Conservation (phyloP, 2,329 filamentous ascomycete genomes). For the Pleoardoris graminearum region DNA sequence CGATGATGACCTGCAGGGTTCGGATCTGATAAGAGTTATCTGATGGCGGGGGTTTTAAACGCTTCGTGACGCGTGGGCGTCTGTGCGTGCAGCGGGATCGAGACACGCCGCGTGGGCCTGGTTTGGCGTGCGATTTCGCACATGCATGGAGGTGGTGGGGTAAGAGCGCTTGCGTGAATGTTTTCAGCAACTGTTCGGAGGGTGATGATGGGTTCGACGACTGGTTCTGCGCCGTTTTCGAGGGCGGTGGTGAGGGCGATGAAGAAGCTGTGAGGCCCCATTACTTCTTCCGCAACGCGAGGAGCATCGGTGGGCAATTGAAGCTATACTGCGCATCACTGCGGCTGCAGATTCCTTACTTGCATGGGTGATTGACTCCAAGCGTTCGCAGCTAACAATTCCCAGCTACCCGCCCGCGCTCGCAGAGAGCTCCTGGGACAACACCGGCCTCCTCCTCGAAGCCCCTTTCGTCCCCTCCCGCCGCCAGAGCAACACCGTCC, state of each 20-base stretch:
- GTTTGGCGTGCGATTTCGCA: background rate
- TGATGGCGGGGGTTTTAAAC: conserved; percentile 9
- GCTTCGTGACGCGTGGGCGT: conserved; percentile 21
- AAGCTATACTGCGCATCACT: background rate
- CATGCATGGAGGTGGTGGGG: background rate
- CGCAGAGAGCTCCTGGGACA: conserved; percentile 91
- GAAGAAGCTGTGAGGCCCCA: conserved; percentile 68
- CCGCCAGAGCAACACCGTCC: conserved; percentile 66
- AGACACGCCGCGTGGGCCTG: background rate
- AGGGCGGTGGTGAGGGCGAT: conserved; percentile 75
- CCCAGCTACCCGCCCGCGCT: conserved; percentile 82
- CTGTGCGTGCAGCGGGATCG: conserved; percentile 9
- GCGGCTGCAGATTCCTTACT: background rate
- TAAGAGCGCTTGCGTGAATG: conserved; percentile 23
- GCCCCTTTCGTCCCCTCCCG: conserved; percentile 63
- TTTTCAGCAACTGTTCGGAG: conserved; percentile 42
- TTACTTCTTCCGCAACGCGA: background rate
- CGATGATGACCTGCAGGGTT: conserved; percentile 23
- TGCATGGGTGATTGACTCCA: background rate
- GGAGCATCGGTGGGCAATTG: background rate
- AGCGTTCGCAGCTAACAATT: conserved; percentile 6
- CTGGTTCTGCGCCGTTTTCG: conserved; percentile 62
- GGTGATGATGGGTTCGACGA: conserved; percentile 47
- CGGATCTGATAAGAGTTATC: conserved; percentile 42
- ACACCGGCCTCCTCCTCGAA: conserved; percentile 82